These are phyloP conservation scores for Chalciporus chontae DNA, from an alignment of 768 basidiomycete species.

Conservation along the genomic window DNA sequence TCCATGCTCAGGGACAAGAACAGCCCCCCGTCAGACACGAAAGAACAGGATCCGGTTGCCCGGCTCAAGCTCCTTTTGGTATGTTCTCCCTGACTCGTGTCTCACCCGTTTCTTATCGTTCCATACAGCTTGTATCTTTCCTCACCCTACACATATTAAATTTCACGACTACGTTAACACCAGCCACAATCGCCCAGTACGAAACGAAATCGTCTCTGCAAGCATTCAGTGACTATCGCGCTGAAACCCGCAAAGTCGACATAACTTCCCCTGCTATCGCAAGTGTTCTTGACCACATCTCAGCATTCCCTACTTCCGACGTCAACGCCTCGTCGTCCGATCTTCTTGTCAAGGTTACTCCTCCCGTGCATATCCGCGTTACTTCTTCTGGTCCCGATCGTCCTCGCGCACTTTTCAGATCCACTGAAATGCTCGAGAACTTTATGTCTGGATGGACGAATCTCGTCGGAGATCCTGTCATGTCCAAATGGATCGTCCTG, in stretches of 20 bases:
- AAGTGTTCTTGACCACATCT: constrained; percentile 55
- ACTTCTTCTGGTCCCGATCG: constrained; percentile 32
- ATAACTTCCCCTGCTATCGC: constrained; percentile 59
- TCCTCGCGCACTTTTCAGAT: constrained; percentile 31
- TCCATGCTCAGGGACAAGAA: constrained; percentile 45
- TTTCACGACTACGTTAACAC: constrained; percentile 85
- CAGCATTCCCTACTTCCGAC: constrained; percentile 28
- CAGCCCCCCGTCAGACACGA: constrained; percentile 37
- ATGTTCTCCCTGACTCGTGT: constrained; percentile 23
- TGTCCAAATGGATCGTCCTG: constrained; percentile 93
- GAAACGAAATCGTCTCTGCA: constrained; percentile 24
- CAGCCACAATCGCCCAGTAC: constrained; percentile 49
- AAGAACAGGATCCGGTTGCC: constrained; percentile 77
- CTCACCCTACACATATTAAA: constrained; percentile 88
- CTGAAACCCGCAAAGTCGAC: constrained; percentile 57
- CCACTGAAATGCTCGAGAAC: constrained; percentile 63
- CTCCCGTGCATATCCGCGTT: constrained; percentile 57
- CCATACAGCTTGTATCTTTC: constrained; percentile 77
- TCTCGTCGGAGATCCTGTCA: constrained; percentile 90
- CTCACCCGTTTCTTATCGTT: not conserved
- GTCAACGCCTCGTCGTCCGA: constrained; percentile 29
- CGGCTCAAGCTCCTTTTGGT: constrained; percentile 86
- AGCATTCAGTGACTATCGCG: constrained; percentile 12
- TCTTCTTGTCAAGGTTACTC: constrained; percentile 57
- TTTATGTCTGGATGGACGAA: constrained; percentile 90